These are phyloP conservation scores for Rhizopus delemar DNA, from an alignment of 371 early-diverging fungal genomes.

Conservation along the genomic window DNA sequence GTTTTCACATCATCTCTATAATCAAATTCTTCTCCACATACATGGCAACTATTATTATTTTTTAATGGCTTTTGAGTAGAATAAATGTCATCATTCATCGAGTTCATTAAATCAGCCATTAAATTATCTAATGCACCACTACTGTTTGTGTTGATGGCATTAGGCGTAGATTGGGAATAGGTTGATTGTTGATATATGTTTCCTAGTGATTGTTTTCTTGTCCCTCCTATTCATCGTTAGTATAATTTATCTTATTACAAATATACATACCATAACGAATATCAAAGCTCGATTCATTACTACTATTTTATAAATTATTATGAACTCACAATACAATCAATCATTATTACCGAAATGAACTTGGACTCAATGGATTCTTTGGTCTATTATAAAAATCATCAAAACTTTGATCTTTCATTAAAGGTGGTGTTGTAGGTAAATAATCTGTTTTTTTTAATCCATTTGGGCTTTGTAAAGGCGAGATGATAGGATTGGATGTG, in stretches of 20 bases:
- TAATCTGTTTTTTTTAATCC: too few relatives aligned
- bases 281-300: slow-evolving; percentile 15
- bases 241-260: neutral
- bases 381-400: slow-evolving; percentile 25
- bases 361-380: slow-evolving; percentile 25
- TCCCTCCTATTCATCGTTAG: slow-evolving; percentile 8
- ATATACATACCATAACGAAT: slow-evolving; percentile 17
- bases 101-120: slow-evolving; percentile 62
- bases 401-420: slow-evolving; percentile 11
- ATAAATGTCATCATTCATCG: slow-evolving; percentile 44
- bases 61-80: slow-evolving; percentile 2
- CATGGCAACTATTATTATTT: slow-evolving; percentile 15
- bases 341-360: slow-evolving; percentile 27
- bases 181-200: slow-evolving; percentile 21
- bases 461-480: slow-evolving; percentile 33
- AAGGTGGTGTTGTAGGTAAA: slow-evolving; percentile 2
- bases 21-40: slow-evolving; percentile 44
- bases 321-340: too few relatives aligned
- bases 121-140: slow-evolving; percentile 51
- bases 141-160: slow-evolving; percentile 4
- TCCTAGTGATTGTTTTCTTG: slow-evolving; percentile 26
- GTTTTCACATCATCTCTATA: slow-evolving; percentile 46
- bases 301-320: slow-evolving; percentile 10
- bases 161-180: slow-evolving; percentile 12
- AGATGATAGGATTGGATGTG: neutral